Base-by-base conservation (phyloP, 345 rosid genomes). In the Populus davidiana region DNA sequence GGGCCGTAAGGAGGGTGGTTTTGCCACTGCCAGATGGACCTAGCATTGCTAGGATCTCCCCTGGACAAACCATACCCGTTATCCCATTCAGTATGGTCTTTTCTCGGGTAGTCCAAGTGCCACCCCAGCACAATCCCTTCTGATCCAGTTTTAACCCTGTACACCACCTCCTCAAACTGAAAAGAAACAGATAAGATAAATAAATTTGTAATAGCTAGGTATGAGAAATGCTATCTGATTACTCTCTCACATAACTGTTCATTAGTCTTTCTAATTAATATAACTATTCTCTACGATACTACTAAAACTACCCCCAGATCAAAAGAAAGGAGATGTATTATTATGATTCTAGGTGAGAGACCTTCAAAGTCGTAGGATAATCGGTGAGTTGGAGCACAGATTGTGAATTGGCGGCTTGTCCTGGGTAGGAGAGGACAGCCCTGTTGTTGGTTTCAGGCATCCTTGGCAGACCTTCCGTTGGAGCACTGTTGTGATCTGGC, bases 11-110 rank as follows among this genome's bases (percentile, higher is more conserved):
- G 73, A 96, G 99, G 71, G 98, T 96, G 75, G 99, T 96, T 88
- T 96, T 96, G 72, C 99, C 99, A 78, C 99, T 96, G 6, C 99
- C 99, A 0, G 99, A 96, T 49, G 99, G 99, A 11, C 99, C 99
- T 39, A 96, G 83, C 98, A 96, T 93, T 20, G 99, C 99, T 33
- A 96, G 87, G 76, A 96, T 85, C 87, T 96, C 98, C 59, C 98
- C 99, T 4, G 99, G 98, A 64, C 86, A 84, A 76, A 96, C 94
- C 85, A 91, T 84, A 5, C 98, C 98, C 1, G 96, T 87, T 76
- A 96, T 87, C 10, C 96, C 97, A 39, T 90, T 90, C 66, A 96
- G 79, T 66, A 96, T 93, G 43, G 88, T 92, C 86, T 96, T 93
- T 74, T 92, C 99, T 80, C 76, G 82, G 74, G 88, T 75, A 67